Evolutionary conservation across 2,329 filamentous ascomycete genomes (phyloP).

Genomic region (Orbilia brochopaga): DNA sequence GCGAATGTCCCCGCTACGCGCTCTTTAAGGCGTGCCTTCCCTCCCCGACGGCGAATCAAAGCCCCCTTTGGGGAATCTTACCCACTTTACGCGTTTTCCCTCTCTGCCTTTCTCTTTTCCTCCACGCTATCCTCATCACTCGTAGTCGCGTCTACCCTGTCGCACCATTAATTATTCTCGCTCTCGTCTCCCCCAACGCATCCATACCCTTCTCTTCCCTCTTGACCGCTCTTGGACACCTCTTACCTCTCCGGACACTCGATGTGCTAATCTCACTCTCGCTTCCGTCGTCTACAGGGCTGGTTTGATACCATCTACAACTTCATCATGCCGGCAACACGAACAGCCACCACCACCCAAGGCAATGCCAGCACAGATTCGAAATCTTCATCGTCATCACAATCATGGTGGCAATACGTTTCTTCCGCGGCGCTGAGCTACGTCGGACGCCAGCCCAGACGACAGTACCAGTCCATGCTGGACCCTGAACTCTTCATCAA

Average conservation of each 20-base stretch:
- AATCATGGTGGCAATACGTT: constrained; percentile 32
- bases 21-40: constrained; percentile 17
- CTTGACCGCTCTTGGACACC: neutral
- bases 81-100: constrained; percentile 46
- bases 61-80: constrained; percentile 36
- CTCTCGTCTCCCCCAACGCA: neutral
- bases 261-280: neutral
- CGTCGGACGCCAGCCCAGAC: constrained; percentile 16
- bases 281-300: constrained; percentile 10
- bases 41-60: constrained; percentile 31
- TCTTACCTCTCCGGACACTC: neutral
- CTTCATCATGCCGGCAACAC: constrained; percentile 12
- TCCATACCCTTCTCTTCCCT: neutral
- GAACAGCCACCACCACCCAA: constrained; percentile 3
- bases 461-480: constrained; percentile 27
- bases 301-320: constrained; percentile 27
- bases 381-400: neutral
- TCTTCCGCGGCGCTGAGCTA: constrained; percentile 17
- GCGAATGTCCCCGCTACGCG: constrained; percentile 43
- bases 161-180: constrained; percentile 9
- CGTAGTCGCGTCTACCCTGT: constrained; percentile 23
- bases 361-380: neutral
- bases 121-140: constrained; percentile 8
- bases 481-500: constrained; percentile 22
- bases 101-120: constrained; percentile 12